Percentiles rank a stretch among this genome's conserved stretches.
Evolutionary conservation across 2,329 filamentous ascomycete genomes (phyloP).

Genomic region (Neofusicoccum laricinum): DNA sequence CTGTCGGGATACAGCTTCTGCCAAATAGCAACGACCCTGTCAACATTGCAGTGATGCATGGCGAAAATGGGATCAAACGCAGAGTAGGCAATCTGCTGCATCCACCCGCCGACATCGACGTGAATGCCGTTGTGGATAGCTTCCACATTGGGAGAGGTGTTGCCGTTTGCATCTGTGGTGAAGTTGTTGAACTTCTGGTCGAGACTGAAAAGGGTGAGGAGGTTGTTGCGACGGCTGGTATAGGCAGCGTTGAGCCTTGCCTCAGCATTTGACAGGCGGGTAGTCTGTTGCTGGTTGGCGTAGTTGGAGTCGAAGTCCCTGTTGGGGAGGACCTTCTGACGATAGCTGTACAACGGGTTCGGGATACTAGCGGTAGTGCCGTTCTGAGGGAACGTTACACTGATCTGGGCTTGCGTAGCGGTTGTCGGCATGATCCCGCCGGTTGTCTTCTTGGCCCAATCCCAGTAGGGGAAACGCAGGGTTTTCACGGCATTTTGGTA

Average conservation of each 20-base stretch:
- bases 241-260: slow-evolving; percentile 15
- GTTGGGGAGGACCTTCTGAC: slow-evolving; percentile 24
- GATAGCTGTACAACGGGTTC: slow-evolving; percentile 40
- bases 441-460: slow-evolving; percentile 39
- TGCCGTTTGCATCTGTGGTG: slow-evolving; percentile 19
- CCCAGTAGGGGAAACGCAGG: slow-evolving; percentile 44
- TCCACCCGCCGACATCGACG: slow-evolving; percentile 27
- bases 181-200: slow-evolving; percentile 18
- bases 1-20: slow-evolving; percentile 67
- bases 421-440: slow-evolving; percentile 32
- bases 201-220: slow-evolving; percentile 21
- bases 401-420: slow-evolving; percentile 34
- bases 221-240: slow-evolving; percentile 16
- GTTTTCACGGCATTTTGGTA: slow-evolving; percentile 36
- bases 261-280: slow-evolving; percentile 45
- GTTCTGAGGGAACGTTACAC: slow-evolving; percentile 33
- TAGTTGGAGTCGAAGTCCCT: slow-evolving; percentile 32
- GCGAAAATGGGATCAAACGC: slow-evolving; percentile 69
- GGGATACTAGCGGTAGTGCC: slow-evolving; percentile 27
- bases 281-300: slow-evolving; percentile 12
- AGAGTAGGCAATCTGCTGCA: slow-evolving; percentile 68
- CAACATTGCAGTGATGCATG: slow-evolving; percentile 36
- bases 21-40: slow-evolving; percentile 67
- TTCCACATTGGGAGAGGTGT: slow-evolving; percentile 15
- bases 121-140: slow-evolving; percentile 30